Conservation (phyloP, 805 yeast species). For the Sungouiella blattae region DNA sequence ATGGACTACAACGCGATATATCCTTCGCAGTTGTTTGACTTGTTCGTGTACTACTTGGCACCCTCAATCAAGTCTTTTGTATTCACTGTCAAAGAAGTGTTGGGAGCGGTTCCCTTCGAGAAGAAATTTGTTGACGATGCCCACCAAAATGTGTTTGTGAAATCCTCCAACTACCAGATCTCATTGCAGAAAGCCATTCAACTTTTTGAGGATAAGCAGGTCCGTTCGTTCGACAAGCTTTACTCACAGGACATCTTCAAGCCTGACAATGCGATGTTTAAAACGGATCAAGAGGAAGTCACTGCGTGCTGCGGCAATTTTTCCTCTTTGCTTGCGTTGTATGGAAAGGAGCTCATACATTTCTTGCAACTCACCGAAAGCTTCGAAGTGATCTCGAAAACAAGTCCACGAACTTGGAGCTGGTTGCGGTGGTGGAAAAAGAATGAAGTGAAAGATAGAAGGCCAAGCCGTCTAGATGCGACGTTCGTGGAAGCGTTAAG, state of each 20-base stretch:
- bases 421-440: constrained; percentile 55
- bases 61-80: constrained; percentile 70
- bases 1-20: constrained; percentile 22
- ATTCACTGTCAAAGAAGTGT: constrained; percentile 58
- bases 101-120: constrained; percentile 58
- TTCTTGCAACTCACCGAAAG: constrained; percentile 45
- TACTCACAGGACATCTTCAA: constrained; percentile 55
- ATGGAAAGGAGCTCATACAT: constrained; percentile 52
- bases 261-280: constrained; percentile 30
- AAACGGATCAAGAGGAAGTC: constrained; percentile 70
- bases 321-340: constrained; percentile 59
- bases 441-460: constrained; percentile 9
- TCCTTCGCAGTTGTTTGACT: constrained; percentile 52
- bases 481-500: constrained; percentile 17
- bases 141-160: constrained; percentile 30
- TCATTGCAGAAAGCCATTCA: constrained; percentile 51
- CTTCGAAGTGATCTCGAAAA: constrained; percentile 27
- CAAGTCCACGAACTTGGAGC: constrained; percentile 35
- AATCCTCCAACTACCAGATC: constrained; percentile 41
- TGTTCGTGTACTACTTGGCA: constrained; percentile 65
- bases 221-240: constrained; percentile 51
- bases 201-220: constrained; percentile 55
- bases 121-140: constrained; percentile 16
- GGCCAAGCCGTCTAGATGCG: constrained; percentile 6
- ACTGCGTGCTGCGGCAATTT: constrained; percentile 85